Evolutionary conservation across 805 yeast species (phyloP).

Genomic region (Starmera caribaea): DNA sequence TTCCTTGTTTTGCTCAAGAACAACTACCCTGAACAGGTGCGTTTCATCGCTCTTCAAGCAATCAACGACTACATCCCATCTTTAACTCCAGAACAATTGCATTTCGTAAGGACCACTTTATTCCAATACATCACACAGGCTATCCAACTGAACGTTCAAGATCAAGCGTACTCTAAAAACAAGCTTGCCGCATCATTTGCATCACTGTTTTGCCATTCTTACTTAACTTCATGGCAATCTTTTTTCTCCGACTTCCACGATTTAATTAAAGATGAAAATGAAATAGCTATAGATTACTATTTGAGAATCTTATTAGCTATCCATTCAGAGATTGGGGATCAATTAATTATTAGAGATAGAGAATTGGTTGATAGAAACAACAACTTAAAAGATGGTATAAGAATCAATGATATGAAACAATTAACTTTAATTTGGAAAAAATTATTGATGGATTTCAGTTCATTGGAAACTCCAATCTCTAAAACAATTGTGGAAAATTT

Average conservation of each 20-base stretch:
- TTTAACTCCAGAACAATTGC: slow-evolving; percentile 9
- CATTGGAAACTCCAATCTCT: slow-evolving; percentile 18
- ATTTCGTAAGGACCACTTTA: slow-evolving; percentile 16
- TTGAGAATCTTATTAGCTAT: slow-evolving; percentile 62
- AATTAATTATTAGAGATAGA: slow-evolving; percentile 63
- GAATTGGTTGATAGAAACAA: slow-evolving; percentile 56
- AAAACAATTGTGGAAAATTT: slow-evolving; percentile 46
- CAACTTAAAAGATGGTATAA: slow-evolving; percentile 69
- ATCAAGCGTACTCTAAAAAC: slow-evolving; percentile 40
- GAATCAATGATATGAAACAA: slow-evolving; percentile 63
- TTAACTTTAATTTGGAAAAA: slow-evolving; percentile 62
- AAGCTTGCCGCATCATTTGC: slow-evolving; percentile 49
- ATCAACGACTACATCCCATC: slow-evolving; percentile 15
- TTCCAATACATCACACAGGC: slow-evolving; percentile 10
- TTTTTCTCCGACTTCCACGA: slow-evolving; percentile 40
- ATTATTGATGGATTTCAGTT: slow-evolving; percentile 32
- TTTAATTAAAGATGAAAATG: slow-evolving; percentile 21
- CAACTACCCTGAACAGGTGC: slow-evolving; percentile 16
- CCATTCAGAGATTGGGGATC: slow-evolving; percentile 92
- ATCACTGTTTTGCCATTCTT: slow-evolving; percentile 38
- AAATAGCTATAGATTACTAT: slow-evolving; percentile 49
- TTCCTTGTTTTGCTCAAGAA: slow-evolving; percentile 30
- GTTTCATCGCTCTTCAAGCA: slow-evolving; percentile 20
- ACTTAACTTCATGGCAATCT: slow-evolving; percentile 38
- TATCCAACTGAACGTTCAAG: slow-evolving; percentile 13